phyloP scores from a whole-genome alignment of 352 stramenopile species.

The Pythium brachiatum region DNA sequence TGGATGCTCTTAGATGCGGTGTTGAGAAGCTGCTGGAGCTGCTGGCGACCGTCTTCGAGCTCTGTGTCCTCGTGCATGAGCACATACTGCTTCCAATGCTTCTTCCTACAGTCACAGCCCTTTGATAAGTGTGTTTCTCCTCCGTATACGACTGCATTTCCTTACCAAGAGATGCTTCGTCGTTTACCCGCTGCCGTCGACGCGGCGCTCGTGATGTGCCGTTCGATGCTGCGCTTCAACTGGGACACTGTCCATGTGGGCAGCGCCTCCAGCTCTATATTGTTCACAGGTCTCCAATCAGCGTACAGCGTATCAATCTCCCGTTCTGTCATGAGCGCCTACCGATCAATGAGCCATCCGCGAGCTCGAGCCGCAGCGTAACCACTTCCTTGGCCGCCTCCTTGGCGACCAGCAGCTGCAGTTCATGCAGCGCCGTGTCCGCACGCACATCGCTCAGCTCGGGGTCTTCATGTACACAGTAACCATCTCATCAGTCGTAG shows the following conservation, averaged over 20 bases:
- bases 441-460: slow-evolving; percentile 4
- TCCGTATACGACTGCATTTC: background rate
- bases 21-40: slow-evolving; percentile 10
- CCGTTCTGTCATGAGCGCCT: background rate
- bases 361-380: slow-evolving; percentile 10
- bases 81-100: slow-evolving; percentile 14
- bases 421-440: background rate
- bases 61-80: slow-evolving; percentile 6
- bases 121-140: background rate
- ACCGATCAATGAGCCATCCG: slow-evolving; percentile 11
- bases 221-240: slow-evolving; percentile 18
- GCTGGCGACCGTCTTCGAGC: slow-evolving; percentile 7
- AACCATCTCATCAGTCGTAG: background rate
- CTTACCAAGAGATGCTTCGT: slow-evolving; percentile 11
- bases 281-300: background rate
- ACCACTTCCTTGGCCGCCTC: background rate
- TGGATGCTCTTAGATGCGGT: background rate
- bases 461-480: background rate
- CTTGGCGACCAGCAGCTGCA: slow-evolving; percentile 20
- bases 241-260: slow-evolving; percentile 15
- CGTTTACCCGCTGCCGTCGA: background rate
- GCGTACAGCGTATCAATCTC: background rate
- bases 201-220: background rate
- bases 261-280: slow-evolving; percentile 8
- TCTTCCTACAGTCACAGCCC: slow-evolving; percentile 10